Evolutionary conservation across 2,329 filamentous ascomycete genomes (phyloP), one percentile per base, ranked within the genome.

Genomic region (Clarireedia sp.): DNA sequence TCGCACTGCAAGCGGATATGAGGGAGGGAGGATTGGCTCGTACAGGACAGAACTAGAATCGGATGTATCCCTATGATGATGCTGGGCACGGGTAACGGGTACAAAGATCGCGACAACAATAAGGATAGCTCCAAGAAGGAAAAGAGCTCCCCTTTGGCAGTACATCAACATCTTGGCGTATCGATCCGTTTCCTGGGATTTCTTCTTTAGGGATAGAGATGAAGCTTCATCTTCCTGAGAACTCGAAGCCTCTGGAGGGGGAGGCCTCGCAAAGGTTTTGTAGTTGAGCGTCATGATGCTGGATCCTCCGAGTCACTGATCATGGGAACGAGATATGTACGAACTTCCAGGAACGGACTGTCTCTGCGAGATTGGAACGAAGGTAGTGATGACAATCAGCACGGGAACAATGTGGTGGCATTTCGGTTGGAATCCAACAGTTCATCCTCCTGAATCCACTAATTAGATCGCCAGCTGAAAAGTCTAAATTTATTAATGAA

Each of bases 1-100:
- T 9, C 44, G 23, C 9, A 56, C 49, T 19, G 49, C 49, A 12
- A 56, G 49, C 36, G 49, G 49, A 10, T 56, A 56, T 33, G 49
- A 53, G 37, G 54, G 49, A 29, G 49, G 49, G 26, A 33, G 51
- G 24, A 53, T 53, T 26, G 51, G 51, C 21, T 38, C 19, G 6
- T 47, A 17, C 7, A 41, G 21, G 12, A 53, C 19, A 19, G 36
- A 10, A 14, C 6, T 53, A 2, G 51, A 19, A 9, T n/a, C 4
- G 17, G 41, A 21, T 7, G 29, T 46, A 8, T 26, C 29, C 37
- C 51, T 19, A 16, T 53, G 51, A 10, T 47, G 33, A 24, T 19
- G 24, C 45, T 52, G 41, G 26, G 51, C 51, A 3, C 38, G 43
- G 6, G 29, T 47, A 14, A 47, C 29, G 10, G 51, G 29, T 10